Conservation (phyloP, 345 rosid species). For the Anastatica hierochuntica region DNA sequence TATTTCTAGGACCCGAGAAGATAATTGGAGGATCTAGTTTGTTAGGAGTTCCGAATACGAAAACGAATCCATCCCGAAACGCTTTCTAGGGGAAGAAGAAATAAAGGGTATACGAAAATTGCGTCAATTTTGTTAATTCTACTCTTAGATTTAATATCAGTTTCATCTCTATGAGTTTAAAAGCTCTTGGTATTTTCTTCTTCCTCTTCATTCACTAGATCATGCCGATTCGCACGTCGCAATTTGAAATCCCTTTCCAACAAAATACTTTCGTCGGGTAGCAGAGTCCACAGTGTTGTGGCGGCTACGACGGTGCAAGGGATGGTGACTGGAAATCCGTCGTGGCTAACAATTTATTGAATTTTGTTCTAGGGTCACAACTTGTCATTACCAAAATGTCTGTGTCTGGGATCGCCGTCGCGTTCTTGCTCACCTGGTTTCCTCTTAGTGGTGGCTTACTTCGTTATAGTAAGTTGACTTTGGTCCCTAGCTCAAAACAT, state of each 20-base stretch:
- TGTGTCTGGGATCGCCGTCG: conserved; percentile 62
- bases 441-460: conserved; percentile 74
- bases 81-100: not conserved
- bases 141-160: conserved; percentile 18
- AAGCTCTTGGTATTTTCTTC: not conserved
- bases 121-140: conserved; percentile 32
- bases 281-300: conserved; percentile 15
- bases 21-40: too few relatives aligned
- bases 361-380: conserved; percentile 68
- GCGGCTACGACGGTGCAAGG: conserved; percentile 31
- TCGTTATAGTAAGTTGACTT: conserved; percentile 40
- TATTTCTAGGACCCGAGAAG: too few relatives aligned
- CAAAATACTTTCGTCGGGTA: too few relatives aligned
- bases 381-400: conserved; percentile 72
- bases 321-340: conserved; percentile 70
- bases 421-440: conserved; percentile 83
- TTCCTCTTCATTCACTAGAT: conserved; percentile 9
- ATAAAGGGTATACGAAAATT: conserved; percentile 28
- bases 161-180: conserved; percentile 11
- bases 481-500: not conserved
- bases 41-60: too few relatives aligned
- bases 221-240: conserved; percentile 10
- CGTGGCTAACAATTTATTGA: conserved; percentile 57
- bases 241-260: not conserved
- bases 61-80: too few relatives aligned